These are phyloP conservation scores for Telfairia occidentalis DNA, from an alignment of 331 rosid species.

Conservation along the genomic window DNA sequence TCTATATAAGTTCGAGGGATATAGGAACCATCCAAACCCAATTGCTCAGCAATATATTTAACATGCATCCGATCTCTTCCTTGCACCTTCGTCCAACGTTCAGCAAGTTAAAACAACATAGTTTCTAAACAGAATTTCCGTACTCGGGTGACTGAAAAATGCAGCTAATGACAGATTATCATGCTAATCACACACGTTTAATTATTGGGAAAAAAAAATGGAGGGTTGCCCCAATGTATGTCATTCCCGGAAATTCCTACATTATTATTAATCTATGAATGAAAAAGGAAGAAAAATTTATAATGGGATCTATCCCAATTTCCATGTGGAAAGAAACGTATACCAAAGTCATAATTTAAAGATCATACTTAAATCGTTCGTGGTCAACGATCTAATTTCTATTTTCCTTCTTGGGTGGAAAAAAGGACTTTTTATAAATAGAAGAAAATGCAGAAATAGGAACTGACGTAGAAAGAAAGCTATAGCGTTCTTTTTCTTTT, in stretches of 20 bases:
- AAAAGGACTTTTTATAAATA: background rate
- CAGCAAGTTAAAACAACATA: constrained; percentile 11
- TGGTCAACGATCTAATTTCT: background rate
- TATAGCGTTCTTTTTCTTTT: background rate
- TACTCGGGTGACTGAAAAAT: background rate
- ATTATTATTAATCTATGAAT: background rate
- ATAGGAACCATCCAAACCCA: constrained; percentile 77
- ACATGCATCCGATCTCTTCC: constrained; percentile 72
- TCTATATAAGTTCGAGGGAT: constrained; percentile 93
- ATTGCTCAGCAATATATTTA: constrained; percentile 59
- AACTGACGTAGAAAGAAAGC: background rate
- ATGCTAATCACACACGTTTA: background rate
- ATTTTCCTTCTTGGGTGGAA: background rate
- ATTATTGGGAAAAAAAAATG: background rate
- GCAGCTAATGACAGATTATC: background rate
- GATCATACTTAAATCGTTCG: background rate
- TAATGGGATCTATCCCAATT: background rate
- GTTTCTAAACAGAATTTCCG: background rate
- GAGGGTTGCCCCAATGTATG: background rate
- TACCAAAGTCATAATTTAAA: background rate
- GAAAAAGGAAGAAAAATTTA: background rate
- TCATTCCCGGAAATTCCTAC: background rate
- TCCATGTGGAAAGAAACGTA: background rate
- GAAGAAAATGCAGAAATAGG: background rate
- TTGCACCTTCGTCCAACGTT: constrained; percentile 64